Evolutionary conservation across 805 yeast species (phyloP).

Genomic region (Candida sphagnicola): DNA sequence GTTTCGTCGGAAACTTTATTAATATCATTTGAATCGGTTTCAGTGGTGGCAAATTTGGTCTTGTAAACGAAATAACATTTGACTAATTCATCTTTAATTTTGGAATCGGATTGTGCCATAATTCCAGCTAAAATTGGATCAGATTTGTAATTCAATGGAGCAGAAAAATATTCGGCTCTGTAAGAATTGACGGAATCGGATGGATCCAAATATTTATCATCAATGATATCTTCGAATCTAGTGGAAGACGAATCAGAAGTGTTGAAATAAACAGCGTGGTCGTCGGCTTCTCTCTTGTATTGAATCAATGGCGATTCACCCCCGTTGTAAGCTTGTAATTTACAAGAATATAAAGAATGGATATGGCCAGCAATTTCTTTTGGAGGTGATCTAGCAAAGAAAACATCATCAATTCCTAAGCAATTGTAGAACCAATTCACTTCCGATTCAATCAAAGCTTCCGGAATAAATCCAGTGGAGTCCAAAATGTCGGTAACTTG

Average conservation of each 20-base stretch:
- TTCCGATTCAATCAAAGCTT: slow-evolving; percentile 76
- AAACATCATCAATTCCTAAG: slow-evolving; percentile 88
- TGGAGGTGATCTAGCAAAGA: slow-evolving; percentile 82
- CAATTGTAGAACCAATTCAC: slow-evolving; percentile 84
- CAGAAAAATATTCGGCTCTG: slow-evolving; percentile 75
- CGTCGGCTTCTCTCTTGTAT: slow-evolving; percentile 73
- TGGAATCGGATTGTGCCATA: slow-evolving; percentile 27
- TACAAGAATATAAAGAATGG: slow-evolving; percentile 87
- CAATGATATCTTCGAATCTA: slow-evolving; percentile 70
- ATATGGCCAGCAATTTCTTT: slow-evolving; percentile 79
- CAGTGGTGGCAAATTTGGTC: slow-evolving; percentile 41
- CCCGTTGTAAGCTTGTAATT: slow-evolving; percentile 66
- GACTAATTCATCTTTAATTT: slow-evolving; percentile 45
- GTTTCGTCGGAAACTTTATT: slow-evolving; percentile 72
- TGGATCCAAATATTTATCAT: slow-evolving; percentile 72
- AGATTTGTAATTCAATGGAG: slow-evolving; percentile 48
- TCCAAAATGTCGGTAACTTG: slow-evolving; percentile 79
- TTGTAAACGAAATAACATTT: slow-evolving; percentile 82
- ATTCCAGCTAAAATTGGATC: slow-evolving; percentile 43
- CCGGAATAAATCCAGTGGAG: slow-evolving; percentile 85
- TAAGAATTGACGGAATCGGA: slow-evolving; percentile 41
- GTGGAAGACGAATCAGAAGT: slow-evolving; percentile 34
- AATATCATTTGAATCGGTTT: slow-evolving; percentile 41
- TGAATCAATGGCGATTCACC: slow-evolving; percentile 55
- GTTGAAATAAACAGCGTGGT: slow-evolving; percentile 90